A percentile compares a stretch with the other conserved stretches of the same genome.
phyloP scores from a whole-genome alignment of 2,329 filamentous ascomycete species.

The Pyrenophora tritici-repentis region DNA sequence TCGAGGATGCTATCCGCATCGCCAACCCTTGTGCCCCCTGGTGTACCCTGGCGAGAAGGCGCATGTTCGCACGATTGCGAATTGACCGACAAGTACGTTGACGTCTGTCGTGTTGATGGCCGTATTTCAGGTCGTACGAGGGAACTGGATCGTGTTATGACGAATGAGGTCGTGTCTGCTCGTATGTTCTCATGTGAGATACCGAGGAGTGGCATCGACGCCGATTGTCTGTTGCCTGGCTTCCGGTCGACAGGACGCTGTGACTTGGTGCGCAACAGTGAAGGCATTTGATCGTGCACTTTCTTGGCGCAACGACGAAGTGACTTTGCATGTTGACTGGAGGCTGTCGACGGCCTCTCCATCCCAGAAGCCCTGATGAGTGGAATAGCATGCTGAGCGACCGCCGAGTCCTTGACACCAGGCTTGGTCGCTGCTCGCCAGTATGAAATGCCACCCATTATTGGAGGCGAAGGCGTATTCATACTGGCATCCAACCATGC shows the following conservation, averaged over 20 bases:
- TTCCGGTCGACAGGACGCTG: constrained; percentile 18
- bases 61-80: constrained; percentile 6
- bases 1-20: constrained; percentile 23
- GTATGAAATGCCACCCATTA: constrained; percentile 44
- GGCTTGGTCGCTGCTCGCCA: constrained; percentile 30
- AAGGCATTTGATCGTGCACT: constrained; percentile 38
- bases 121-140: constrained; percentile 6
- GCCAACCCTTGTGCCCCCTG: constrained; percentile 16
- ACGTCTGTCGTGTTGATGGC: constrained; percentile 11
- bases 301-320: constrained; percentile 37
- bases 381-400: constrained; percentile 37
- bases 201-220: constrained; percentile 32
- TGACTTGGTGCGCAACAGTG: constrained; percentile 26
- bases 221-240: constrained; percentile 28
- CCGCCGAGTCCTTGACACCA: constrained; percentile 10
- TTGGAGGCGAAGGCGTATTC: constrained; percentile 29
- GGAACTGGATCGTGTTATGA: constrained; percentile 17
- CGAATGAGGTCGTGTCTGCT: constrained; percentile 8
- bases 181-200: constrained; percentile 19
- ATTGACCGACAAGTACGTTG: constrained; percentile 1
- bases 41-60: constrained; percentile 12
- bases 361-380: constrained; percentile 20
- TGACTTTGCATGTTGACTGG: constrained; percentile 27
- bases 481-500: constrained; percentile 42
- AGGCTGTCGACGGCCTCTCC: constrained; percentile 21